Evolutionary conservation across 2,329 filamentous ascomycete species (phyloP), one percentile per base, ranked within the genome.

Genomic region (Colletotrichum sp.): DNA sequence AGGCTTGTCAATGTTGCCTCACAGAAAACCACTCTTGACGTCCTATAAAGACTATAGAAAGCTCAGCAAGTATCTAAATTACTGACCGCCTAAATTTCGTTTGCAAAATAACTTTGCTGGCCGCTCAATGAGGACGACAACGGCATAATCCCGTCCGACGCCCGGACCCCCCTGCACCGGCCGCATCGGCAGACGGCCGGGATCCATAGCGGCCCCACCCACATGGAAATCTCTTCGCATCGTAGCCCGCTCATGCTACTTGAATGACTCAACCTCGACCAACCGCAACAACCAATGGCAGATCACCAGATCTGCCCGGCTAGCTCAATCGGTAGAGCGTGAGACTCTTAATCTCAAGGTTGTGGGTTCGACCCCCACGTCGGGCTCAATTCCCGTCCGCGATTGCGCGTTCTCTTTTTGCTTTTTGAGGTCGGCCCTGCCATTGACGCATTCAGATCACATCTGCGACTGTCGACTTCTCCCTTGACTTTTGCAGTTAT

Each of bases 281-380:
- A 0, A 1, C 1, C 0, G 9, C 67, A 74, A 71, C 59, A 60
- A 28, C 26, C 71, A 66, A 43, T 68, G 66, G 72, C 52, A 48
- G 69, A 28, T 75, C 72, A 26, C 24, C 24, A 16, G 73, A 69
- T 60, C 70, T 68, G 64, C 59, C 66, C 52, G 13, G 89, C 87
- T 92, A 92, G 90, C 90, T 92, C 90, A 92, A 92, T 92, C 90
- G 90, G 90, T 93, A 93, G 92, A 93, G 91, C 91, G 91, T 93
- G 88, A 92, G 92, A 93, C 92, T 93, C 92, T 90, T 90, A 90
- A 77, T 77, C 75, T 77, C 72, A 77, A 77, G 75, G 75, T 77
- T 77, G 73, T 75, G 75, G 75, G 78, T 79, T 79, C 78, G 78
- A 79, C 78, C 78, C 78, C 78, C 78, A 79, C 78, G 78, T 79